These are phyloP conservation scores for Paramecium sonneborni DNA, from an alignment of 73 alveolate species.

Conservation along the genomic window DNA sequence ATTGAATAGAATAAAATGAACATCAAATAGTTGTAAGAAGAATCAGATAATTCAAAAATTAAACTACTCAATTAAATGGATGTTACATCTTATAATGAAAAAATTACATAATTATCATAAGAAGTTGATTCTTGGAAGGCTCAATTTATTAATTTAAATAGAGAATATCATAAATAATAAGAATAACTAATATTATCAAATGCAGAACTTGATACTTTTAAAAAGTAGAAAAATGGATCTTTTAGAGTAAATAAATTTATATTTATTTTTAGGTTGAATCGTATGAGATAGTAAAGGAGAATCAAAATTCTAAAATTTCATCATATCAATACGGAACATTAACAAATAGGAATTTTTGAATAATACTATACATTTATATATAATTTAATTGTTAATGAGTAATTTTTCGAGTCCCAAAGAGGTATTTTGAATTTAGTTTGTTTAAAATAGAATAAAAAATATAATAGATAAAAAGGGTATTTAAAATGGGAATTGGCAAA, in stretches of 20 bases:
- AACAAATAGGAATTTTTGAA: neutral
- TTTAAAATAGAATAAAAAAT: neutral
- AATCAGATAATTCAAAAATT: neutral
- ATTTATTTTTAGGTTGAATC: neutral
- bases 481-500: constrained; percentile 8
- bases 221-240: neutral
- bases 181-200: neutral
- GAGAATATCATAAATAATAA: constrained; percentile 1
- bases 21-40: neutral
- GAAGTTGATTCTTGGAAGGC: constrained; percentile 4
- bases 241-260: neutral
- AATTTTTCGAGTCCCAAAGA: neutral
- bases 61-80: neutral
- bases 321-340: neutral
- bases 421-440: neutral
- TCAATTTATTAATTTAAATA: neutral
- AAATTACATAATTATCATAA: neutral
- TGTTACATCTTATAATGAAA: neutral
- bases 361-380: neutral
- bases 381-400: neutral
- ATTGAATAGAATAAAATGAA: neutral
- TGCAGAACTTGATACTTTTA: neutral
- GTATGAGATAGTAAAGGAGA: neutral
- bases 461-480: neutral
- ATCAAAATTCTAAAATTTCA: neutral